Evolutionary conservation across 768 basidiomycete genomes (phyloP).

Genomic region (Wakefieldia striispora): DNA sequence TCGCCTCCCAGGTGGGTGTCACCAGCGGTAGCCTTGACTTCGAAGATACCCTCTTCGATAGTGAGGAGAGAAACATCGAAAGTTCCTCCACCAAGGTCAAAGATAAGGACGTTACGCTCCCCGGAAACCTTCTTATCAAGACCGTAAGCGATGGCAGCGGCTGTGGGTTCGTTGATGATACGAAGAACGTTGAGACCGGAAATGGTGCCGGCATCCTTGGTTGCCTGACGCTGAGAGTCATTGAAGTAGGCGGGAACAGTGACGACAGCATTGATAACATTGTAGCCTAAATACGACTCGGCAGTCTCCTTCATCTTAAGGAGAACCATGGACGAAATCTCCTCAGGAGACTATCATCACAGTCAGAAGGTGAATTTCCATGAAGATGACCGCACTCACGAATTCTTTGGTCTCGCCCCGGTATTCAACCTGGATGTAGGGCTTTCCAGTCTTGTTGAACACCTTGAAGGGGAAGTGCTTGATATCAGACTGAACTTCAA

Average conservation of each 20-base stretch:
- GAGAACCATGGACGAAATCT: slow-evolving; percentile 97
- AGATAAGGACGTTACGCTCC: slow-evolving; percentile 96
- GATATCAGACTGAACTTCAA: slow-evolving; percentile 79
- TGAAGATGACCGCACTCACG: slow-evolving; percentile 43
- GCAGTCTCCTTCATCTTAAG: slow-evolving; percentile 98
- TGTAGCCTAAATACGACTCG: slow-evolving; percentile 89
- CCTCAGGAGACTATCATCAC: slow-evolving; percentile 76
- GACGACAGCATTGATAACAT: slow-evolving; percentile 87
- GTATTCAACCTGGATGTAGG: slow-evolving; percentile 86
- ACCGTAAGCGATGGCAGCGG: slow-evolving; percentile 97
- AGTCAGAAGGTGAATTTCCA: slow-evolving; percentile 2
- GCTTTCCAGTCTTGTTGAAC: slow-evolving; percentile 83
- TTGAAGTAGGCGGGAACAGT: slow-evolving; percentile 99
- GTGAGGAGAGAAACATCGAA: slow-evolving; percentile 97
- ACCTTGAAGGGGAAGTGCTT: slow-evolving; percentile 96
- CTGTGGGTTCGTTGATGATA: slow-evolving; percentile 99
- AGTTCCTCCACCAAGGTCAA: slow-evolving; percentile 97
- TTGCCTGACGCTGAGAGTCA: slow-evolving; percentile 97
- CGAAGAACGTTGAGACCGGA: slow-evolving; percentile 94
- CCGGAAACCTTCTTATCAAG: slow-evolving; percentile 90
- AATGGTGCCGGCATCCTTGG: slow-evolving; percentile 96
- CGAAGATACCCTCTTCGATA: slow-evolving; percentile 97
- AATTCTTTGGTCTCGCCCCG: slow-evolving; percentile 94
- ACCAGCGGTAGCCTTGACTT: slow-evolving; percentile 97
- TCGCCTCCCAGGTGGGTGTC: slow-evolving; percentile 98